These are phyloP conservation scores for Metarhizium rileyi DNA, from an alignment of 2,329 filamentous ascomycete genomes.

Conservation along the genomic window DNA sequence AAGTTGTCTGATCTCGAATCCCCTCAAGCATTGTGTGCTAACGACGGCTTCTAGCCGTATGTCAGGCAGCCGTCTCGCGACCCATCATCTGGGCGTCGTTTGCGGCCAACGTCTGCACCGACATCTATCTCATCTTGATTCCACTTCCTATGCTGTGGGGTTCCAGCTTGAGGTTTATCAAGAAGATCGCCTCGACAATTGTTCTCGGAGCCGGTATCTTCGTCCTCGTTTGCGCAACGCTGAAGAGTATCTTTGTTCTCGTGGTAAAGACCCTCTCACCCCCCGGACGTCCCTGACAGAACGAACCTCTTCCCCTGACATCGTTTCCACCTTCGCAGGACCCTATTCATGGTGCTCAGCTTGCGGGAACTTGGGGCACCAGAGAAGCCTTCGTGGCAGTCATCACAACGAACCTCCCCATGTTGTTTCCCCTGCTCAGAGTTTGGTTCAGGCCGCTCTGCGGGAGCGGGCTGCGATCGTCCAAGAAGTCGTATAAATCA, in stretches of 20 bases:
- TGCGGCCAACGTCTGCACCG: slow-evolving; percentile 41
- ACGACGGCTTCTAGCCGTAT: slow-evolving; percentile 23
- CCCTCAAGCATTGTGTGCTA: background rate
- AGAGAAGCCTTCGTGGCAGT: slow-evolving; percentile 32
- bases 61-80: slow-evolving; percentile 37
- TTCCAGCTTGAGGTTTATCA: slow-evolving; percentile 21
- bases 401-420: slow-evolving; percentile 29
- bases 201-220: slow-evolving; percentile 30
- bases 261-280: slow-evolving; percentile 5
- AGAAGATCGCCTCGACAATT: slow-evolving; percentile 27
- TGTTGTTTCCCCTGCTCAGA: slow-evolving; percentile 29
- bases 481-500: slow-evolving; percentile 27
- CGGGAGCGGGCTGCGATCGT: slow-evolving; percentile 22
- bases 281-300: no score
- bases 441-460: background rate
- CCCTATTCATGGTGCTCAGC: slow-evolving; percentile 5
- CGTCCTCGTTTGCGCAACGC: slow-evolving; percentile 26
- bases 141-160: slow-evolving; percentile 40
- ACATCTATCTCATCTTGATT: slow-evolving; percentile 47
- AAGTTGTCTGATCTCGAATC: slow-evolving; percentile 13
- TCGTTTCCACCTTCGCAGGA: slow-evolving; percentile 20
- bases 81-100: slow-evolving; percentile 41
- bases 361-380: background rate
- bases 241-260: slow-evolving; percentile 28
- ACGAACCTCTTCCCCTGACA: background rate